Base-by-base conservation (phyloP, 2,329 filamentous ascomycete species). In the Trichoderma hamatum region DNA sequence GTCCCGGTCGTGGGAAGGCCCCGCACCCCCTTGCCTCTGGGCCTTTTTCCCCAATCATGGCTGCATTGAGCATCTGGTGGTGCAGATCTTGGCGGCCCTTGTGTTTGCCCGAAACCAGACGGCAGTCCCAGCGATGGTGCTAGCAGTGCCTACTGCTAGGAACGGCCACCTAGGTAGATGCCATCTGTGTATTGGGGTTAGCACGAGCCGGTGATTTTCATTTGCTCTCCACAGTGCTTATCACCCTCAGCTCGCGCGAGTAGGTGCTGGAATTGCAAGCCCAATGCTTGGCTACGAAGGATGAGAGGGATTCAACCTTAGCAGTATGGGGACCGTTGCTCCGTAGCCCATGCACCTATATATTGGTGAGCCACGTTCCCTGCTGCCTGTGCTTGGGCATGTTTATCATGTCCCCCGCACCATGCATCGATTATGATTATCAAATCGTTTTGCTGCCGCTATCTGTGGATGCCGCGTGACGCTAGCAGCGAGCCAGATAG, bases 391-490 rank as follows among this genome's bases (percentile, higher is more conserved):
- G 21, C 51, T n/a, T 34, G 59, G 24, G 14, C 49, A 52, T 65
- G 62, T 43, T 56, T 65, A 65, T 65, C 62, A 65, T 9, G 36
- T 55, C 62, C 52, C 46, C 62, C 62, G 62, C 62, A 65, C 19
- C 39, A 34, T n/a, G n/a, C 55, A 55, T 55, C 51, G 46, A 63
- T 56, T 55, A 54, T 56, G 62, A 65, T 65, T 65, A 65, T 56
- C 62, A 65, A 56, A 65, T 65, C 34, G 62, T 65, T 65, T 65
- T 32, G 62, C 62, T 56, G 62, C 62, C 52, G 62, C 62, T 65
- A 65, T 65, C 62, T 32, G 62, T 65, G 62, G 62, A 65, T 65
- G 62, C 62, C 52, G 62, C 62, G 34, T 56, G 62, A 56, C 51
- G 62, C 36, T 34, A 32, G 24, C 52, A 65, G 62, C 52, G 24